Evolutionary conservation across 805 yeast species (phyloP).

Genomic region (Wickerhamomyces silvicola): DNA sequence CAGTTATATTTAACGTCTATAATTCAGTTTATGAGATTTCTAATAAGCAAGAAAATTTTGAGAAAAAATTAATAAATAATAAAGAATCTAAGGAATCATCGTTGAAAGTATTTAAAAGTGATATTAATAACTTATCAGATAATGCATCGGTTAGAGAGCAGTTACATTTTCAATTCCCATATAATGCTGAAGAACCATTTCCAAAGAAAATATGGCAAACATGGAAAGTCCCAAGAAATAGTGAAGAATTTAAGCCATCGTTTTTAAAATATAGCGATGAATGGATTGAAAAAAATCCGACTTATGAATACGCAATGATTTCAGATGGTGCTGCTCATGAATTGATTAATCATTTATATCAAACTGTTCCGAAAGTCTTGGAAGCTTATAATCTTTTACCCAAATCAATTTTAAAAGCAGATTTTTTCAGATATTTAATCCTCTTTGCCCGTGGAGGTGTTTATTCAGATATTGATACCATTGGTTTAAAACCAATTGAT

Average conservation of each 20-base stretch:
- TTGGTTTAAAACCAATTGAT: slow-evolving; percentile 61
- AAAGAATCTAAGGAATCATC: too few relatives aligned
- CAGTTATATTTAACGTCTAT: too few relatives aligned
- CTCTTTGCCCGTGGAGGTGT: slow-evolving; percentile 89
- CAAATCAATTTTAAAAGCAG: slow-evolving; percentile 78
- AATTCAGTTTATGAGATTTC: too few relatives aligned
- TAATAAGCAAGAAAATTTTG: too few relatives aligned
- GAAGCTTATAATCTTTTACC: slow-evolving; percentile 77
- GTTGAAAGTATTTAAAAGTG: too few relatives aligned
- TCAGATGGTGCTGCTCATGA: slow-evolving; percentile 63
- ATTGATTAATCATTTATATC: slow-evolving; percentile 49
- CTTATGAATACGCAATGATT: slow-evolving; percentile 64
- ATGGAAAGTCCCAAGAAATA: slow-evolving; percentile 69
- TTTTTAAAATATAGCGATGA: slow-evolving; percentile 45
- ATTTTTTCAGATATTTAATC: slow-evolving; percentile 85
- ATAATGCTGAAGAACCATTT: slow-evolving; percentile 53
- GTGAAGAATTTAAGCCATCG: slow-evolving; percentile 47
- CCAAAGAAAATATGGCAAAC: slow-evolving; percentile 91
- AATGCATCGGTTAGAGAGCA: slow-evolving; percentile 41
- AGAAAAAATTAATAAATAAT: too few relatives aligned
- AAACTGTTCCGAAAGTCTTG: slow-evolving; percentile 68
- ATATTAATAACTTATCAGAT: slow-evolving; percentile 4
- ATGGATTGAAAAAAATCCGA: slow-evolving; percentile 62
- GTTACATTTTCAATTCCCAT: slow-evolving; percentile 68
- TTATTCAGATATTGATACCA: slow-evolving; percentile 87